A percentile compares a stretch with the other conserved stretches of the same genome.
These are phyloP conservation scores for Scheffersomyces parashehatae DNA, from an alignment of 1,139 yeast genomes.

Conservation along the genomic window DNA sequence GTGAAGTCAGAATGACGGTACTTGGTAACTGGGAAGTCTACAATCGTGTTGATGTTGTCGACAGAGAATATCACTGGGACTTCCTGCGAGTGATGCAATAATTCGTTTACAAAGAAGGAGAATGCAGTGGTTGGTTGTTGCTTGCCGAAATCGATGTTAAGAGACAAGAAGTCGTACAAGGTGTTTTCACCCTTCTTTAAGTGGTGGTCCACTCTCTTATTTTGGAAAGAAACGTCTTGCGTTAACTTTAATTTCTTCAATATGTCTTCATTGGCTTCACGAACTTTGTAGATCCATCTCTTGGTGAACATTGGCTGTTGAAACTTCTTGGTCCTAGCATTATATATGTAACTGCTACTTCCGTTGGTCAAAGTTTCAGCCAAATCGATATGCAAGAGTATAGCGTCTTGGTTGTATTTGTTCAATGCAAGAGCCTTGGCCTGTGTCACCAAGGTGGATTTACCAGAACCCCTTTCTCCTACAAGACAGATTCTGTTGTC, in stretches of 20 bases:
- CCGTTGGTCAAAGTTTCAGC: slow-evolving; percentile 70
- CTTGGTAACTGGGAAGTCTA: slow-evolving; percentile 55
- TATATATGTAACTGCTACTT: slow-evolving; percentile 63
- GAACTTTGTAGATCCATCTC: slow-evolving; percentile 57
- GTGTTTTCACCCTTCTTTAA: slow-evolving; percentile 47
- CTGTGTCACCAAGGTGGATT: slow-evolving; percentile 73
- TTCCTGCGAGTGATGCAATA: slow-evolving; percentile 40
- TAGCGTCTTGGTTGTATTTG: slow-evolving; percentile 41
- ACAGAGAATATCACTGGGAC: slow-evolving; percentile 69
- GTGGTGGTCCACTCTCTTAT: slow-evolving; percentile 33
- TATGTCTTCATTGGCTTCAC: slow-evolving; percentile 54
- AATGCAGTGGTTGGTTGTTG: slow-evolving; percentile 41
- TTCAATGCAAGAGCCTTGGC: slow-evolving; percentile 60
- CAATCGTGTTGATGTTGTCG: slow-evolving; percentile 72
- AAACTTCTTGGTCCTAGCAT: slow-evolving; percentile 49
- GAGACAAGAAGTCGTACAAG: slow-evolving; percentile 37
- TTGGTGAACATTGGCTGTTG: slow-evolving; percentile 82
- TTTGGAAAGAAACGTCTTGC: slow-evolving; percentile 37
- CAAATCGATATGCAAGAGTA: slow-evolving; percentile 67
- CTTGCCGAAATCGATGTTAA: slow-evolving; percentile 43
- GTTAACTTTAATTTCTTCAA: slow-evolving; percentile 53
- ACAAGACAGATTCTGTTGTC: slow-evolving; percentile 57
- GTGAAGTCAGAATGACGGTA: slow-evolving; percentile 62
- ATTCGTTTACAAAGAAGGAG: slow-evolving; percentile 56
- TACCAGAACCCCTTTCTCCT: slow-evolving; percentile 82